Percentiles rank a stretch among this genome's conserved stretches.
Evolutionary conservation across 768 basidiomycete genomes (phyloP).

Genomic region (Trametes punicea): DNA sequence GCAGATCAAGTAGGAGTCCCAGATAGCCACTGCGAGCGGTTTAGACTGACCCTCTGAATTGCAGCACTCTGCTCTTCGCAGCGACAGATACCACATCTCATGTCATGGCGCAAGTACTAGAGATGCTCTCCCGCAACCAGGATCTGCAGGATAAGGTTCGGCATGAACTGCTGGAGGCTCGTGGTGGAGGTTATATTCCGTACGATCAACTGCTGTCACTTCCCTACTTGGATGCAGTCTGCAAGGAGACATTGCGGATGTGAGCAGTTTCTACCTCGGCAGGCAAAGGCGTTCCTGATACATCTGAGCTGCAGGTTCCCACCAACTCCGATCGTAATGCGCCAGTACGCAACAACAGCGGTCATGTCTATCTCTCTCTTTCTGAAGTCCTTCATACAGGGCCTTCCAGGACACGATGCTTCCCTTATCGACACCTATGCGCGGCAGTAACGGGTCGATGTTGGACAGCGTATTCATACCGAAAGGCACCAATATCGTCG

Average conservation of each 20-base stretch:
- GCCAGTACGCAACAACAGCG: constrained; percentile 1
- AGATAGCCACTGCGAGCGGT: no score
- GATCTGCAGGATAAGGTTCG: constrained; percentile 36
- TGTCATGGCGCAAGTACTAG: constrained; percentile 22
- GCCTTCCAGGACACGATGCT: constrained; percentile 43
- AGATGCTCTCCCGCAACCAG: constrained; percentile 29
- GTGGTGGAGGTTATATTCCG: constrained; percentile 30
- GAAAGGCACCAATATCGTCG: constrained; percentile 21
- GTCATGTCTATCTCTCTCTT: neutral
- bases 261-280: constrained; percentile 38
- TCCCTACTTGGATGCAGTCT: constrained; percentile 62
- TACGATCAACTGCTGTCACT: constrained; percentile 29
- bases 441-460: constrained; percentile 6
- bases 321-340: constrained; percentile 12
- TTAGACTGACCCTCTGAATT: no score
- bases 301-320: constrained; percentile 7
- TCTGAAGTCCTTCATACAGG: constrained; percentile 10
- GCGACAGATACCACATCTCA: constrained; percentile 31
- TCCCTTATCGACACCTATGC: constrained; percentile 10
- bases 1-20: constrained; percentile 24
- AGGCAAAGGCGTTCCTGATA: neutral
- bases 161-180: constrained; percentile 20
- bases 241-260: constrained; percentile 56
- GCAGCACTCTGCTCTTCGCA: constrained; percentile 26
- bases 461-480: constrained; percentile 22